Conservation (phyloP, 257 asterid genomes). For the Solanum clarkiae region DNA sequence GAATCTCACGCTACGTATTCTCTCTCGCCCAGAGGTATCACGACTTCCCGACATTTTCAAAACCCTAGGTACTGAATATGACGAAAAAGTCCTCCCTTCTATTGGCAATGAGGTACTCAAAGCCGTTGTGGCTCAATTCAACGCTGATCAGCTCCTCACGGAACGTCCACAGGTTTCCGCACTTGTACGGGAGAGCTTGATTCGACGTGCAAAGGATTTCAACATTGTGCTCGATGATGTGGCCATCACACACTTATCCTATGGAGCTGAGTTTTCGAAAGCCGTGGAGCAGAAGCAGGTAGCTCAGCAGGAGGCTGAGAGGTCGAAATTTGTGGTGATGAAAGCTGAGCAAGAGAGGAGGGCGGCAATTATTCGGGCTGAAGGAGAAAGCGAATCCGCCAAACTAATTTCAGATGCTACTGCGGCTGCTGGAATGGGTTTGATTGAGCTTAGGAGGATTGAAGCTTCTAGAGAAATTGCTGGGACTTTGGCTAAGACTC, state of each 20-base stretch:
- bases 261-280: conserved; percentile 80
- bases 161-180: conserved; percentile 94
- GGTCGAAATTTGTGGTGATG: conserved; percentile 82
- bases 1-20: conserved; percentile 79
- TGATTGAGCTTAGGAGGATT: conserved; percentile 27
- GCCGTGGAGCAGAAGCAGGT: conserved; percentile 99
- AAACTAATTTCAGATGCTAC: conserved; percentile 38
- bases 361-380: conserved; percentile 25
- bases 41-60: conserved; percentile 66
- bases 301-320: conserved; percentile 97
- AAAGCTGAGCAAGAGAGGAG: conserved; percentile 65
- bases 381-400: conserved; percentile 44
- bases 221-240: conserved; percentile 84
- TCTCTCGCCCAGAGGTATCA: conserved; percentile 69
- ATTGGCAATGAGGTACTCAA: conserved; percentile 89
- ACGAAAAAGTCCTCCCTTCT: conserved; percentile 90
- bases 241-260: conserved; percentile 84
- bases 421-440: conserved; percentile 29
- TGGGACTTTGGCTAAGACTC: conserved; percentile 23
- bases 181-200: conserved; percentile 73
- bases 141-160: conserved; percentile 87
- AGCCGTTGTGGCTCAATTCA: conserved; percentile 88
- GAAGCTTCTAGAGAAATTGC: conserved; percentile 43
- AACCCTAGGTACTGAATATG: conserved; percentile 84
- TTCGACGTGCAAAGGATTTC: conserved; percentile 79